Evolutionary conservation across 2,329 filamentous ascomycete species (phyloP).

Genomic region (Fusarium caatingaense): DNA sequence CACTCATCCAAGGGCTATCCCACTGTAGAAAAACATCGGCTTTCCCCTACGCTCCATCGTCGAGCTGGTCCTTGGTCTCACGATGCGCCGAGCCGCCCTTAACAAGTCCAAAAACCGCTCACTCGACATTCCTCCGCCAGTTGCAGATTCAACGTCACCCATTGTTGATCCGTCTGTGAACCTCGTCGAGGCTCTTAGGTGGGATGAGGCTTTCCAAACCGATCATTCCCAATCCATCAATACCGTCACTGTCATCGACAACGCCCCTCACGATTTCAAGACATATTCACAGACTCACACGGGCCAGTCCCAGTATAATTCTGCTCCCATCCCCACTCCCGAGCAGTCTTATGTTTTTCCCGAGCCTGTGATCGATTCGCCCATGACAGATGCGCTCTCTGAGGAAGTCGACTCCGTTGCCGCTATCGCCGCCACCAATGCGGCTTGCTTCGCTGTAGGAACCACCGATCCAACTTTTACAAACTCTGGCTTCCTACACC

Average conservation of each 20-base stretch:
- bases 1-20: not conserved
- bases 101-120: constrained; percentile 30
- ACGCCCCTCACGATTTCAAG: constrained; percentile 11
- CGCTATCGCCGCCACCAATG: constrained; percentile 19
- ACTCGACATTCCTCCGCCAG: constrained; percentile 25
- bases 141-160: constrained; percentile 5
- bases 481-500: constrained; percentile 5
- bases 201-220: constrained; percentile 40
- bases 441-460: constrained; percentile 21
- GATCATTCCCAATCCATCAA: constrained; percentile 20
- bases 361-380: constrained; percentile 24
- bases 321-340: constrained; percentile 3
- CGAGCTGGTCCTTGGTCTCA: constrained; percentile 29
- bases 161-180: constrained; percentile 17
- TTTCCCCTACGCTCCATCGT: constrained; percentile 15
- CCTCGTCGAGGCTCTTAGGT: constrained; percentile 23
- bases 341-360: constrained; percentile 19
- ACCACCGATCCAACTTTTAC: constrained; percentile 5
- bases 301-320: constrained; percentile 9
- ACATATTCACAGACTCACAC: constrained; percentile 15
- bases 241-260: constrained; percentile 5
- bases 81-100: constrained; percentile 41
- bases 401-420: constrained; percentile 22
- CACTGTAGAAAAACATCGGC: constrained; percentile 36
- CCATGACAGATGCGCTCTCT: constrained; percentile 39